Evolutionary conservation across 2,329 filamentous ascomycete species (phyloP).

Genomic region (Diplodia intermedia): DNA sequence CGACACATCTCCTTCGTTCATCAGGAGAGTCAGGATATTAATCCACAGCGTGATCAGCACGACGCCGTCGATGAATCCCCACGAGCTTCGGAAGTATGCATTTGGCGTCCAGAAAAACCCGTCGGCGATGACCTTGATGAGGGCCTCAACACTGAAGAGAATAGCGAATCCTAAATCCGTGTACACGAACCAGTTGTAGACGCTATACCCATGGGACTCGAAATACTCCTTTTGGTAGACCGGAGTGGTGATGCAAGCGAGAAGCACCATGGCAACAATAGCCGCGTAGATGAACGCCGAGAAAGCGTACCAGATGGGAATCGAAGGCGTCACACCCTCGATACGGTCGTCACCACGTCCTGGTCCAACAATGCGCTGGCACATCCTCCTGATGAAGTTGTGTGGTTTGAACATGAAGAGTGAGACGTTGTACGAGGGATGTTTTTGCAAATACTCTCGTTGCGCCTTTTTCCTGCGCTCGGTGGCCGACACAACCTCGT

Average conservation of each 20-base stretch:
- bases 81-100: conserved; percentile 93
- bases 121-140: conserved; percentile 93
- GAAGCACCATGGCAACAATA: conserved; percentile 96
- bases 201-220: conserved; percentile 62
- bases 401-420: conserved; percentile 83
- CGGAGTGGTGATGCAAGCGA: conserved; percentile 93
- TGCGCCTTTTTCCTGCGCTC: conserved; percentile 86
- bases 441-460: conserved; percentile 83
- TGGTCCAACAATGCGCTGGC: conserved; percentile 89
- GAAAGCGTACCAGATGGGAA: conserved; percentile 88
- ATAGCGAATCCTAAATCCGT: conserved; percentile 88
- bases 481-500: conserved; percentile 84
- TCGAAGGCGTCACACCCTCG: conserved; percentile 88
- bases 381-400: conserved; percentile 80
- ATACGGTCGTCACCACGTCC: conserved; percentile 86
- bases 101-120: conserved; percentile 97
- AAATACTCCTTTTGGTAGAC: conserved; percentile 93
- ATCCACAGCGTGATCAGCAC: conserved; percentile 95
- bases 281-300: conserved; percentile 92
- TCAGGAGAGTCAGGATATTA: conserved; percentile 84
- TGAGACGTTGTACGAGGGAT: conserved; percentile 92
- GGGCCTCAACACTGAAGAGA: conserved; percentile 83
- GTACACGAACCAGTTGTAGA: conserved; percentile 92
- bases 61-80: conserved; percentile 93
- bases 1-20: conserved; percentile 82